Evolutionary conservation across 306 rosid genomes (phyloP).

Genomic region (Acacia melanoxylon): DNA sequence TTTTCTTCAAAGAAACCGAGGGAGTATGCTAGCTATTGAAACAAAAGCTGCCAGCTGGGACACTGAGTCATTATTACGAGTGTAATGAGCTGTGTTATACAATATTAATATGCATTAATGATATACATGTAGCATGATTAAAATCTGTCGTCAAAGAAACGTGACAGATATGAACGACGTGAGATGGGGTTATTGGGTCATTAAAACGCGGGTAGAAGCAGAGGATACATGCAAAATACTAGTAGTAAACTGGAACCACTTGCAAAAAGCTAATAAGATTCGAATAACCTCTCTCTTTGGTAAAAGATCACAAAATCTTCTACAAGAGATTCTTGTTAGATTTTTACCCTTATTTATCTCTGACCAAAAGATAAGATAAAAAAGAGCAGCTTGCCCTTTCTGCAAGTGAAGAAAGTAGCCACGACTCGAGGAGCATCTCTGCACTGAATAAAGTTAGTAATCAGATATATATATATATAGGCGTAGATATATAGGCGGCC

Average conservation of each 20-base stretch:
- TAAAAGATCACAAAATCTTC: constrained; percentile 31
- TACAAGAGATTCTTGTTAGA: constrained; percentile 19
- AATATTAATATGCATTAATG: neutral
- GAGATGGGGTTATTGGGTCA: neutral
- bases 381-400: constrained; percentile 28
- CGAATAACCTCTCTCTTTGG: constrained; percentile 7
- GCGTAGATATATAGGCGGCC: neutral
- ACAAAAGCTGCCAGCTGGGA: neutral
- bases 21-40: neutral
- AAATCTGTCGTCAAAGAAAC: neutral
- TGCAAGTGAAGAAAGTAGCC: neutral
- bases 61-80: neutral
- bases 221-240: neutral
- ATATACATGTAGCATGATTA: neutral
- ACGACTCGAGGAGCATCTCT: neutral
- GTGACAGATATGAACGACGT: neutral
- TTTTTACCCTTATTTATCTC: constrained; percentile 31
- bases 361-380: constrained; percentile 30
- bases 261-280: neutral
- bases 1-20: neutral
- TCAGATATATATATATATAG: neutral
- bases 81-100: neutral
- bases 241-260: constrained; percentile 4
- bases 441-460: neutral
- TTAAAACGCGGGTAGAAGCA: neutral